Evolutionary conservation across 441 rosid genomes (phyloP), one percentile per base, ranked within the genome.

Genomic region (Raphanus hybrid): DNA sequence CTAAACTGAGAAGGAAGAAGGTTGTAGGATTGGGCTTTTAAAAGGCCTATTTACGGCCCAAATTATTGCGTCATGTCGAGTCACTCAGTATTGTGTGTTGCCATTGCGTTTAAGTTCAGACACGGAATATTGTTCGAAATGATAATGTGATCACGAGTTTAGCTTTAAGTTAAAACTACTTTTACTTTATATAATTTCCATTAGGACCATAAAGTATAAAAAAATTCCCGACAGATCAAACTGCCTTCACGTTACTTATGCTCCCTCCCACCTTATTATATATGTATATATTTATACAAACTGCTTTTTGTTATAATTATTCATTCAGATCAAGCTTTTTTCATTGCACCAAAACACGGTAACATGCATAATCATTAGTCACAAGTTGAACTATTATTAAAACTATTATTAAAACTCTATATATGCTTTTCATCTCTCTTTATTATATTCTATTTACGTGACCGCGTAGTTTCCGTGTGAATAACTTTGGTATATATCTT

Each of bases 241-340:
- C 75, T 74, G 79, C 71, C 34, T 23, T 74, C 82, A 79, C 82
- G 82, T 79, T 79, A 74, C 79, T 74, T 74, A 69, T 79, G 82
- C 61, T 74, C 75, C 69, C 77, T 52, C 23, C 75, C 71, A 74
- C 75, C 65, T 69, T 78, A 63, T 69, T 74, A 73, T 72, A 78
- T 69, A 68, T 35, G 8, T 67, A 66, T 10, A 9, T 55, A 27
- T 27, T 68, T 52, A 62, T 57, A 55, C 52, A 71, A 64, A 77
- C 67, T 64, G 61, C 66, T 16, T 70, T 77, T 77, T 71, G 3
- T 55, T 70, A 64, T 50, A 50, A 50, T 64, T 62, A 70, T 70
- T 69, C 37, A 41, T 71, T 66, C 37, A 67, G 69, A 72, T 72
- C 81, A 78, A 66, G 73, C 76, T 71, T 77, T 71, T 77, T 20